phyloP scores from a whole-genome alignment of 805 yeast species.

The Wickerhamiella allomyrinae region DNA sequence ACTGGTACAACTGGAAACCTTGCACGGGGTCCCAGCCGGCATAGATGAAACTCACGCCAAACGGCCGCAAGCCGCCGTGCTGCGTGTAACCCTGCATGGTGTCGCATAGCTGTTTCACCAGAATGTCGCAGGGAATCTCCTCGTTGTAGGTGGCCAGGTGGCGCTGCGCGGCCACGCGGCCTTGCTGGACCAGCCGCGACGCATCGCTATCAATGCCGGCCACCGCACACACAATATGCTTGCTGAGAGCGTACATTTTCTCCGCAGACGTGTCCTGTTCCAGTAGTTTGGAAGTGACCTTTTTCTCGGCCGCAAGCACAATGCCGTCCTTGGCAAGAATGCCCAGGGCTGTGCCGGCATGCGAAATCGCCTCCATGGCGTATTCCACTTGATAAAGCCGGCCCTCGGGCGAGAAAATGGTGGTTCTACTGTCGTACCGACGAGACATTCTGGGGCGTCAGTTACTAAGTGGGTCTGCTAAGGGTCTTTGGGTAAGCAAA shows the following conservation, averaged over 20 bases:
- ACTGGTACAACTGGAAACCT: conserved; percentile 83
- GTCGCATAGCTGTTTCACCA: conserved; percentile 82
- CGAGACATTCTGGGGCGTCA: conserved; percentile 38
- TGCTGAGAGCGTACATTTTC: conserved; percentile 75
- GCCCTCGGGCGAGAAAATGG: conserved; percentile 98
- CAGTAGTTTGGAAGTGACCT: conserved; percentile 79
- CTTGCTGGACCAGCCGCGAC: conserved; percentile 70
- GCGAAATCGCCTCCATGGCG: conserved; percentile 80
- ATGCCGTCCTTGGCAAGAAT: conserved; percentile 71
- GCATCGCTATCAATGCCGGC: conserved; percentile 99
- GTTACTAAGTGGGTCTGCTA: not conserved
- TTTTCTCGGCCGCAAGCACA: conserved; percentile 91
- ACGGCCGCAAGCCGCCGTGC: conserved; percentile 96
- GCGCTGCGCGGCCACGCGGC: conserved; percentile 73
- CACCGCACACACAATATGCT: conserved; percentile 65
- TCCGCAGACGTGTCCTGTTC: conserved; percentile 92
- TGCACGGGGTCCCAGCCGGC: conserved; percentile 90
- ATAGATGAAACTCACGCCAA: conserved; percentile 89
- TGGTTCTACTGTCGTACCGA: conserved; percentile 98
- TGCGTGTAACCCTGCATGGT: conserved; percentile 96
- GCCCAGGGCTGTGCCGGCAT: conserved; percentile 75
- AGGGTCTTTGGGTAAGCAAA: too few relatives aligned
- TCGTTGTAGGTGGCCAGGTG: conserved; percentile 79
- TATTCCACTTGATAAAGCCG: conserved; percentile 93
- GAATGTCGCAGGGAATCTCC: conserved; percentile 82